Conservation (phyloP, 148 eudicot genomes). For the Rheum nobile region DNA sequence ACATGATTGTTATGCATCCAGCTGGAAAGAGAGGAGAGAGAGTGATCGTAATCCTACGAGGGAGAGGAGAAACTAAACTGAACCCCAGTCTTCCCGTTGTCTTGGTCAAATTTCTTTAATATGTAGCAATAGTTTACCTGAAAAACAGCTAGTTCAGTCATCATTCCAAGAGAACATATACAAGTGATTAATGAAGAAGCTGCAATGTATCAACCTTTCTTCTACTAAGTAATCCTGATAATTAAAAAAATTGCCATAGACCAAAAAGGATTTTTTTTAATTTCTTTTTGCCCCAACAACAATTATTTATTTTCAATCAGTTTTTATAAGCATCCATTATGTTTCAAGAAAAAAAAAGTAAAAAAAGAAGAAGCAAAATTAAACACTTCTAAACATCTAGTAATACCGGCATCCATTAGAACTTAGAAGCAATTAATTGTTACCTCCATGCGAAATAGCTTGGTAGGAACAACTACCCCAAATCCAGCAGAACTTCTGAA, state of each 20-base stretch:
- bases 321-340: too few species aligned
- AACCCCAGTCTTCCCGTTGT: slow-evolving; percentile 75
- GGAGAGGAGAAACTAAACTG: slow-evolving; percentile 86
- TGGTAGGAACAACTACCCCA: slow-evolving; percentile 75
- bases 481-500: slow-evolving; percentile 66
- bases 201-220: not conserved
- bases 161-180: not conserved
- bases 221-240: not conserved
- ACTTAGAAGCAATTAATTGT: not conserved
- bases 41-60: slow-evolving; percentile 9
- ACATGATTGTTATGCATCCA: not conserved
- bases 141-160: not conserved
- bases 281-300: not conserved
- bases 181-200: not conserved
- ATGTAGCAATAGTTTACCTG: slow-evolving; percentile 89
- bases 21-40: not conserved
- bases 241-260: not conserved
- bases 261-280: not conserved
- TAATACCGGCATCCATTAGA: not conserved
- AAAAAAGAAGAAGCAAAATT: too few species aligned
- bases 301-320: not conserved
- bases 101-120: slow-evolving; percentile 57
- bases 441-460: slow-evolving; percentile 87
- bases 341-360: too few species aligned
- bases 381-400: too few species aligned